Percentiles rank a stretch among this genome's conserved stretches.
These are phyloP conservation scores for Candida sp. DNA, from an alignment of 1,139 yeast species.

Conservation along the genomic window DNA sequence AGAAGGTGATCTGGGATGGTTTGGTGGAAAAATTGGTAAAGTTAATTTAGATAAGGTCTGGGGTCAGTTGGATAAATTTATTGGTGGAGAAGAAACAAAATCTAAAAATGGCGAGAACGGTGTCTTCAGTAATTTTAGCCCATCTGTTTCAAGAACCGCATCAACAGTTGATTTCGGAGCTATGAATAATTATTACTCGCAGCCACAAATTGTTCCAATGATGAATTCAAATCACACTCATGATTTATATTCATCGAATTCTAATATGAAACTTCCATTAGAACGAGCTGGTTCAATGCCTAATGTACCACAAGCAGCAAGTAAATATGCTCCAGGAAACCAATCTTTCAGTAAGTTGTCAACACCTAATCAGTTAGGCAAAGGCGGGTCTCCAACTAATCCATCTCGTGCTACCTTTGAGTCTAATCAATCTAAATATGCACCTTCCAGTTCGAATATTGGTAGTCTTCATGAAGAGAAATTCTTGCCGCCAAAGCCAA, in stretches of 20 bases:
- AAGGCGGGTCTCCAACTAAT: background rate
- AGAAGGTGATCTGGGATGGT: slow-evolving; percentile 51
- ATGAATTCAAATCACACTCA: background rate
- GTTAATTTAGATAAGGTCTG: slow-evolving; percentile 84
- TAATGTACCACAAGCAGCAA: background rate
- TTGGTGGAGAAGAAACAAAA: slow-evolving; percentile 77
- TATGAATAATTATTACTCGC: slow-evolving; percentile 6
- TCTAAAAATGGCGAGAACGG: slow-evolving; percentile 42
- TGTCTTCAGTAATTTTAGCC: slow-evolving; percentile 72
- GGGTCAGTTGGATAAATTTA: slow-evolving; percentile 88
- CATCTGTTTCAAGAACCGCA: slow-evolving; percentile 53
- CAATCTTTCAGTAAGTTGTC: background rate
- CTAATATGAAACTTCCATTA: background rate
- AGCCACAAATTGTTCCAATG: slow-evolving; percentile 3
- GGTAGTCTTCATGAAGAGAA: slow-evolving; percentile 13
- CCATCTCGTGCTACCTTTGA: background rate
- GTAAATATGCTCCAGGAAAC: slow-evolving; percentile 5
- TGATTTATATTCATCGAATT: background rate
- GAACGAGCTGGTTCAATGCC: slow-evolving; percentile 1
- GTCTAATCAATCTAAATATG: slow-evolving; percentile 18
- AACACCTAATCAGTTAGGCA: background rate
- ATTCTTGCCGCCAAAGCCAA: slow-evolving; percentile 3
- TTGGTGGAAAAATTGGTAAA: slow-evolving; percentile 59
- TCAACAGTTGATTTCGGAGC: slow-evolving; percentile 44
- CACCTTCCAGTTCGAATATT: slow-evolving; percentile 25